These are phyloP conservation scores for Coemansia sp. DNA, from an alignment of 192 early-diverging fungal genomes.

Conservation along the genomic window DNA sequence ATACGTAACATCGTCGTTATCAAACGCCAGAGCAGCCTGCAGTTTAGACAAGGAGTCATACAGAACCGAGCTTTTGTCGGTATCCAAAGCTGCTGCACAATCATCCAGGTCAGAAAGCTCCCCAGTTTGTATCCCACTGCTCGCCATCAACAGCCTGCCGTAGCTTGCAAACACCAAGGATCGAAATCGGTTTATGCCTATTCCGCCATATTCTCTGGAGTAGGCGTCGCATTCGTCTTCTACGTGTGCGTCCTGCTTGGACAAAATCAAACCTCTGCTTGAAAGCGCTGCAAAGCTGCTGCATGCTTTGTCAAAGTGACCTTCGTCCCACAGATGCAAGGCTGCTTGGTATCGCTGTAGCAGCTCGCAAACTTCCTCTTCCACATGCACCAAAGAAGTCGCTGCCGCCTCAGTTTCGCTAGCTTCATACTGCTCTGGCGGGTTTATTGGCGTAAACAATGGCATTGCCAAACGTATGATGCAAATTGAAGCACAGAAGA, in stretches of 20 bases:
- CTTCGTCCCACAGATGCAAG: conserved; percentile 22
- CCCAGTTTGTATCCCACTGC: background rate
- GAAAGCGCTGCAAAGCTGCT: conserved; percentile 13
- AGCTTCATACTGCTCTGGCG: conserved; percentile 1
- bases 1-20: conserved; percentile 5
- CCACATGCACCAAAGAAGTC: conserved; percentile 14
- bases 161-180: conserved; percentile 21
- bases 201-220: conserved; percentile 38
- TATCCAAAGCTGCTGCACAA: background rate
- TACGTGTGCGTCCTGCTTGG: conserved; percentile 13
- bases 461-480: conserved; percentile 15
- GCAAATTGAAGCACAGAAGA: conserved; percentile 1
- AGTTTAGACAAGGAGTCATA: conserved; percentile 11
- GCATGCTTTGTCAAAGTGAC: conserved; percentile 13
- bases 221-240: conserved; percentile 44
- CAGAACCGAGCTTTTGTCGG: background rate
- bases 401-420: background rate
- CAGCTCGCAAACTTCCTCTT: conserved; percentile 26
- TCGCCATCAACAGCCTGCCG: conserved; percentile 11
- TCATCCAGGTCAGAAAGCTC: conserved; percentile 1
- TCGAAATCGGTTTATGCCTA: conserved; percentile 26
- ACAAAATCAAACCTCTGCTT: conserved; percentile 7
- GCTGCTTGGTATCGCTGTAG: conserved; percentile 29
- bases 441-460: conserved; percentile 29
- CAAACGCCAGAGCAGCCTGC: conserved; percentile 18